phyloP scores from a whole-genome alignment of 768 basidiomycete species.

The Amanita fuliginea region DNA sequence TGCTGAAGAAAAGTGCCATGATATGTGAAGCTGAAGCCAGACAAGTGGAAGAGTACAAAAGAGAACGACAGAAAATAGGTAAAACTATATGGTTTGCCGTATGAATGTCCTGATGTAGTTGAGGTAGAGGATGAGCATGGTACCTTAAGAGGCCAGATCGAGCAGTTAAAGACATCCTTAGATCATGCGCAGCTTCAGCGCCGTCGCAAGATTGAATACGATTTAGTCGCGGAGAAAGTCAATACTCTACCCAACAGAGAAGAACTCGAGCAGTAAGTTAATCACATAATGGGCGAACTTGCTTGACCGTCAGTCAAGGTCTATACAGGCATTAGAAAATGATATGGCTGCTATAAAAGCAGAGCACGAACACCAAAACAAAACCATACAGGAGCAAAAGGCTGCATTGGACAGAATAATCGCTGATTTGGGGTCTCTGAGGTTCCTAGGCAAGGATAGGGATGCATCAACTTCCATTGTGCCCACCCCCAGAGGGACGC shows the following conservation, averaged over 20 bases:
- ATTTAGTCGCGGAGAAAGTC: conserved; percentile 73
- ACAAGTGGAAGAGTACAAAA: conserved; percentile 77
- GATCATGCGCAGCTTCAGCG: conserved; percentile 74
- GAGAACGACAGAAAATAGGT: conserved; percentile 66
- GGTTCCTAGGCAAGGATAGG: conserved; percentile 59
- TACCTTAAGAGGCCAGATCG: conserved; percentile 56
- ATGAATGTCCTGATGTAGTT: conserved; percentile 2
- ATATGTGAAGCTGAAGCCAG: conserved; percentile 79
- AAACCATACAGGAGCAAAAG: conserved; percentile 58
- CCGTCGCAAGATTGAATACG: conserved; percentile 77
- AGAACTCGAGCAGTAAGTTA: conserved; percentile 66
- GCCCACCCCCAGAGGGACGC: conserved; percentile 36
- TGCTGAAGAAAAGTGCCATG: conserved; percentile 70
- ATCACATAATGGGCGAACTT: conserved; percentile 2
- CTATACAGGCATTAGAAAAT: conserved; percentile 59
- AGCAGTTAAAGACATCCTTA: conserved; percentile 62
- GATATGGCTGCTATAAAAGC: conserved; percentile 66
- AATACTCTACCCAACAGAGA: conserved; percentile 67
- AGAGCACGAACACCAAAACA: conserved; percentile 67
- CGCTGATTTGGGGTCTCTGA: conserved; percentile 45
- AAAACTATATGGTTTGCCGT: conserved; percentile 12
- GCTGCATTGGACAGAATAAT: conserved; percentile 56
- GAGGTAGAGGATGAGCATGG: conserved; percentile 59
- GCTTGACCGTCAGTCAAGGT: conserved; percentile 25
- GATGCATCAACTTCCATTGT: conserved; percentile 33